Percentiles rank a stretch among this genome's conserved stretches.
Conservation (phyloP, 2,329 filamentous ascomycete species). For the Colletotrichum spaethianum region DNA sequence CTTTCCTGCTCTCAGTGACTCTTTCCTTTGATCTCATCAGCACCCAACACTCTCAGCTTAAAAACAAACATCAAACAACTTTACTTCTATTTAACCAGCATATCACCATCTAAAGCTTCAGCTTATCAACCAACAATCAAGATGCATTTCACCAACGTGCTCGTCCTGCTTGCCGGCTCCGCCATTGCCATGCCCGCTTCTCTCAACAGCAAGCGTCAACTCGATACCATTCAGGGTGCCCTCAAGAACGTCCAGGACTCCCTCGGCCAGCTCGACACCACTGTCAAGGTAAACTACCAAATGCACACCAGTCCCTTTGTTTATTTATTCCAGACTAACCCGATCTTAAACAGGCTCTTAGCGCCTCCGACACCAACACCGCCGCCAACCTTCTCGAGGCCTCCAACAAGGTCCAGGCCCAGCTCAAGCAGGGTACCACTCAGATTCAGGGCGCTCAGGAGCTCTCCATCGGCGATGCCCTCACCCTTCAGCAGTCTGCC, state of each 20-base stretch:
- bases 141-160: slow-evolving; percentile 52
- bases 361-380: slow-evolving; percentile 65
- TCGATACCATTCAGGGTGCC: slow-evolving; percentile 69
- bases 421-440: slow-evolving; percentile 43
- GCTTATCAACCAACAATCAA: slow-evolving; percentile 24
- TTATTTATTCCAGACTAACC: slow-evolving; percentile 1
- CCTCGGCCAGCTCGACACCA: slow-evolving; percentile 65
- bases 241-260: slow-evolving; percentile 72
- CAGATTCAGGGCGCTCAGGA: slow-evolving; percentile 48
- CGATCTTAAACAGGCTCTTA: slow-evolving; percentile 41
- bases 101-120: background rate
- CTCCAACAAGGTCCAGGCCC: slow-evolving; percentile 44
- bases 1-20: background rate
- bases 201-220: slow-evolving; percentile 54
- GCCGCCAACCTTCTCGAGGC: slow-evolving; percentile 51
- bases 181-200: slow-evolving; percentile 57
- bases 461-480: slow-evolving; percentile 44
- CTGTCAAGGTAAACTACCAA: slow-evolving; percentile 32
- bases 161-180: slow-evolving; percentile 65
- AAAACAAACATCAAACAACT: background rate
- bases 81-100: background rate
- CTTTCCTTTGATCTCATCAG: slow-evolving; percentile 3
- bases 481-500: slow-evolving; percentile 44
- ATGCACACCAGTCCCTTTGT: rapidly evolving
- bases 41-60: slow-evolving; percentile 1